A percentile compares a stretch with the other conserved stretches of the same genome.
Evolutionary conservation across 2,329 filamentous ascomycete genomes (phyloP).

Genomic region (Fusarium nanum): DNA sequence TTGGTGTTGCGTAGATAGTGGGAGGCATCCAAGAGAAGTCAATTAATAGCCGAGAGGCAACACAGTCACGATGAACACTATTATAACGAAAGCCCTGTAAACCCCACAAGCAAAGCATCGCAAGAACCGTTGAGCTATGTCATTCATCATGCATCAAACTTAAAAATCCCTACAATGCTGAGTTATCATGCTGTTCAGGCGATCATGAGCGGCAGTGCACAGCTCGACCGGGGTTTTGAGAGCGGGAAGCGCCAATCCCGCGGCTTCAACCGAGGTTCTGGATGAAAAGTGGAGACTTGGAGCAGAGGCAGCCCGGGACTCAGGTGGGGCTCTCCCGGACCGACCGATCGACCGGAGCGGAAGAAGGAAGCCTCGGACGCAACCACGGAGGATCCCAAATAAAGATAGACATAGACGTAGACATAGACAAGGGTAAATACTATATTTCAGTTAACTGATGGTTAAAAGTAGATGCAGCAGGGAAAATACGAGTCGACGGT

Average conservation of each 20-base stretch:
- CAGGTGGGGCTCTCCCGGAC: conserved; percentile 14
- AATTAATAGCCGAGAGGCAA: not conserved
- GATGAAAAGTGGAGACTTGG: not conserved
- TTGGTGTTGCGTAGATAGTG: not conserved
- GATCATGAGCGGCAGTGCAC: conserved; percentile 32
- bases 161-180: conserved; percentile 35
- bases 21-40: conserved; percentile 34
- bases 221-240: conserved; percentile 17
- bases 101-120: not conserved
- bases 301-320: conserved; percentile 37
- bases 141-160: conserved; percentile 21
- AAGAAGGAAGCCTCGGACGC: conserved; percentile 14
- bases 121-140: conserved; percentile 2
- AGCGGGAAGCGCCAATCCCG: conserved; percentile 28
- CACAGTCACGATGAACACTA: not conserved
- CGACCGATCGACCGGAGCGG: conserved; percentile 33
- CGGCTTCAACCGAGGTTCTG: conserved; percentile 33
- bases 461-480: conserved; percentile 18
- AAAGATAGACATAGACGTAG: not conserved
- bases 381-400: conserved; percentile 14
- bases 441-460: not conserved
- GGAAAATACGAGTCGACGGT: conserved; percentile 19
- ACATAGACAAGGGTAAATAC: not conserved
- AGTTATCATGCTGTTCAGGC: conserved; percentile 35
- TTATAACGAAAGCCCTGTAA: not conserved